Evolutionary conservation across 2,329 filamentous ascomycete genomes (phyloP), one percentile per base, ranked within the genome.

Genomic region (Claviceps citrina): DNA sequence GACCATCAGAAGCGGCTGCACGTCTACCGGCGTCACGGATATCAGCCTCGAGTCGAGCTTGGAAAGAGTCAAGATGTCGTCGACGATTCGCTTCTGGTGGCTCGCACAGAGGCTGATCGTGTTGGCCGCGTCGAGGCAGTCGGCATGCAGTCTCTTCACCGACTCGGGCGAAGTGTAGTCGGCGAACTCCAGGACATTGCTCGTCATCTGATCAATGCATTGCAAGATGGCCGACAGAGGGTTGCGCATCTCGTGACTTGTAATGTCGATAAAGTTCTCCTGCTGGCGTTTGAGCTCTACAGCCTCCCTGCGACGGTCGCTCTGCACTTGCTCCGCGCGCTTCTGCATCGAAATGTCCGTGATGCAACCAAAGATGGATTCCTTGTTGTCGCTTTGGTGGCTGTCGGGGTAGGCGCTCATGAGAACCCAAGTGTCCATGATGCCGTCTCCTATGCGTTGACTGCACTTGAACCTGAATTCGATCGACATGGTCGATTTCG

Each of bases 271-370:
- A 50, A 81, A 82, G 47, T 81, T 81, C 48, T 76, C 72, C 48
- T 76, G 71, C 46, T 81, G 76, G 16, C 74, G 67, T 56, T 89
- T 89, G 45, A 85, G 68, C 54, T 87, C 81, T 2, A 86, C 73
- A 0, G 84, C 85, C 54, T 89, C 83, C 51, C 86, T 75, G 52
- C 82, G 79, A 43, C 83, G 76, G 31, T 78, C 70, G 50, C 31
- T 42, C 15, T 42, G 41, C 3, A 42, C 37, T 6, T 39, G 41
- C 73, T 91, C 84, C 1, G 84, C 83, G 66, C 78, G 79, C 56
- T 93, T 93, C 55, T 91, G 83, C 40, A 81, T 73, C 19, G 80
- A 85, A 47, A 93, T 93, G 52, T 93, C 83, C 0, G 83, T 87
- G 38, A 91, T 79, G 51, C 77, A 81, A 39, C 81, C 81, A 49